A percentile compares a stretch with the other conserved stretches of the same genome.
These are phyloP conservation scores for Phtheirospermum japonicum DNA, from an alignment of 257 asterid genomes.

Conservation along the genomic window DNA sequence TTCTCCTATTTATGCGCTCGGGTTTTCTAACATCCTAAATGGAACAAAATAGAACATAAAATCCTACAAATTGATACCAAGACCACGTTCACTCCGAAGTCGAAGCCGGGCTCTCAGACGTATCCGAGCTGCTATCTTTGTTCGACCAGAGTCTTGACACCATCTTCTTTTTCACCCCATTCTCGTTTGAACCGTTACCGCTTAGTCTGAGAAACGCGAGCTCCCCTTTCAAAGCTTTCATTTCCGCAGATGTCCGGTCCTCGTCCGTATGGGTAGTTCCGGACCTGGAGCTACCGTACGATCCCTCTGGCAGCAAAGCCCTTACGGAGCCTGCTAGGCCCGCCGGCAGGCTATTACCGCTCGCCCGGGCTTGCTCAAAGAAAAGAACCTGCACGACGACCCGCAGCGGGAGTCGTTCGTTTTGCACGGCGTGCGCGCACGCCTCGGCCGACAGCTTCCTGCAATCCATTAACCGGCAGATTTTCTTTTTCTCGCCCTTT, in stretches of 20 bases:
- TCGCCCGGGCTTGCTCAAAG: conserved; percentile 67
- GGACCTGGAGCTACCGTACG: conserved; percentile 73
- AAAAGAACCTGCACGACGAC: conserved; percentile 77
- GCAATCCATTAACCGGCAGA: conserved; percentile 76
- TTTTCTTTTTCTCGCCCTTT: conserved; percentile 67
- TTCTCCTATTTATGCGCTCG: neutral
- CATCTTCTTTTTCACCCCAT: too few relatives aligned
- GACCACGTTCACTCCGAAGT: conserved; percentile 44
- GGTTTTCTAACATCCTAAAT: too few relatives aligned
- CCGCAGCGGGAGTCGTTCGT: conserved; percentile 76
- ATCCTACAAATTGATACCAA: neutral
- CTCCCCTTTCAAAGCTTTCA: conserved; percentile 57
- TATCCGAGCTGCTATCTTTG: conserved; percentile 74
- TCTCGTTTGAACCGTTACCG: conserved; percentile 29
- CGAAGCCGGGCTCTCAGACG: conserved; percentile 66
- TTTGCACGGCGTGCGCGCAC: conserved; percentile 75
- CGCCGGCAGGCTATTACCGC: conserved; percentile 41
- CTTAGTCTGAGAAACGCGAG: conserved; percentile 48
- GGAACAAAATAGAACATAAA: neutral
- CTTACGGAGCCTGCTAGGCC: conserved; percentile 44
- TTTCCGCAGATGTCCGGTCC: conserved; percentile 55
- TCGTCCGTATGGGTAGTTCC: conserved; percentile 78
- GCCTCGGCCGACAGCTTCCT: conserved; percentile 72
- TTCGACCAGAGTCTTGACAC: conserved; percentile 61
- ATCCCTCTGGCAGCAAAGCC: conserved; percentile 48